phyloP scores from a whole-genome alignment of 2,329 filamentous ascomycete species.

The Fusarium foetens region DNA sequence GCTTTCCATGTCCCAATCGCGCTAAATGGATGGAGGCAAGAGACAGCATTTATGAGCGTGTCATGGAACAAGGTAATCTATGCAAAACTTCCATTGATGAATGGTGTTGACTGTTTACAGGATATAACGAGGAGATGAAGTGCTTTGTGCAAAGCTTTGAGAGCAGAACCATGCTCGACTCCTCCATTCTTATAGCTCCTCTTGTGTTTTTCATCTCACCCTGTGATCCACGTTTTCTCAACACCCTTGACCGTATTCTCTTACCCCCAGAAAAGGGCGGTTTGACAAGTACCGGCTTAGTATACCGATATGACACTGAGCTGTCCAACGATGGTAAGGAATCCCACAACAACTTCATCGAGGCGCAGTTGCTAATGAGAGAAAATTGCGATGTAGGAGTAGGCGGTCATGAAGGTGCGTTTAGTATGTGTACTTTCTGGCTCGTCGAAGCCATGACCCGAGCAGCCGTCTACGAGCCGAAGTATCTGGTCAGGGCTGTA shows the following conservation, averaged over 20 bases:
- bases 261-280: constrained; percentile 79
- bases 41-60: constrained; percentile 76
- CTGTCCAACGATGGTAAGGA: constrained; percentile 73
- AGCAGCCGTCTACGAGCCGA: constrained; percentile 71
- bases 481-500: constrained; percentile 69
- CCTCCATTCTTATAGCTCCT: constrained; percentile 79
- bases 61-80: constrained; percentile 73
- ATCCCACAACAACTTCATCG: not conserved
- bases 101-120: constrained; percentile 48
- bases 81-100: not conserved
- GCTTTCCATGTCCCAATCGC: constrained; percentile 78
- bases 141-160: constrained; percentile 83
- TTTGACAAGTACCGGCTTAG: constrained; percentile 77
- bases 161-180: constrained; percentile 74
- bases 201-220: constrained; percentile 83
- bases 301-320: constrained; percentile 78
- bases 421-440: constrained; percentile 87
- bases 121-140: constrained; percentile 75
- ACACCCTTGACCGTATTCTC: constrained; percentile 77
- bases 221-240: constrained; percentile 79
- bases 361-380: constrained; percentile 5
- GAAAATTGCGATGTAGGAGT: constrained; percentile 62
- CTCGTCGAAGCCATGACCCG: constrained; percentile 81
- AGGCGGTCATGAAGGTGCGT: constrained; percentile 78
- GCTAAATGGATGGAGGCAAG: constrained; percentile 72